These are phyloP conservation scores for Mallotus nudiflorus DNA, from an alignment of 345 rosid species.

Conservation along the genomic window DNA sequence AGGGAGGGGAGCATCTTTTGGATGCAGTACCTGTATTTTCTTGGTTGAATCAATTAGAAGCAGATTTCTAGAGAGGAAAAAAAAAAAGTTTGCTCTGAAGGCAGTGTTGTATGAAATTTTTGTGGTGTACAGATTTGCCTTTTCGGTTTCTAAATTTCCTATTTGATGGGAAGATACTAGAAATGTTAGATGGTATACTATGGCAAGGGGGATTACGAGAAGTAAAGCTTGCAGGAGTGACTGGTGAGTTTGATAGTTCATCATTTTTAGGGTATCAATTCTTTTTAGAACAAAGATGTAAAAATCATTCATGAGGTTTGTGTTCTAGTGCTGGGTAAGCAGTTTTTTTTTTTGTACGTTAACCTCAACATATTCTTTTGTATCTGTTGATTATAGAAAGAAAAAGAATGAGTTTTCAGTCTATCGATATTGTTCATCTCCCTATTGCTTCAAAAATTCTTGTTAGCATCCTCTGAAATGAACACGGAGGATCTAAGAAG, in stretches of 20 bases:
- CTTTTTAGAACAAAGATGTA: slow-evolving; percentile 43
- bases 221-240: slow-evolving; percentile 12
- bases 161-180: slow-evolving; percentile 3
- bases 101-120: slow-evolving; percentile 18
- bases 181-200: neutral
- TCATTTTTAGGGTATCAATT: slow-evolving; percentile 30
- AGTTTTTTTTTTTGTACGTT: slow-evolving; percentile 39
- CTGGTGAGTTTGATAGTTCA: slow-evolving; percentile 23
- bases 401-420: slow-evolving; percentile 17
- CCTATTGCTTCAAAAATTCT: neutral
- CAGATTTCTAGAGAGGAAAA: slow-evolving; percentile 1
- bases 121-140: slow-evolving; percentile 18
- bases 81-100: slow-evolving; percentile 8
- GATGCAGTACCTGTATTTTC: slow-evolving; percentile 16
- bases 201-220: neutral
- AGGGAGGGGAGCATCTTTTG: slow-evolving; percentile 17
- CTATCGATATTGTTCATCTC: neutral
- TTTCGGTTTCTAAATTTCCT: neutral
- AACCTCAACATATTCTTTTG: slow-evolving; percentile 42
- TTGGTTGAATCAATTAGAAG: slow-evolving; percentile 10
- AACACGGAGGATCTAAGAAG: too few species aligned
- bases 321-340: slow-evolving; percentile 20
- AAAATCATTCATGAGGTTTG: slow-evolving; percentile 33
- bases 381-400: slow-evolving; percentile 40
- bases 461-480: too few species aligned